Evolutionary conservation across 2,329 filamentous ascomycete species (phyloP).

Genomic region (Dryadomyces quercus-mongolicae): DNA sequence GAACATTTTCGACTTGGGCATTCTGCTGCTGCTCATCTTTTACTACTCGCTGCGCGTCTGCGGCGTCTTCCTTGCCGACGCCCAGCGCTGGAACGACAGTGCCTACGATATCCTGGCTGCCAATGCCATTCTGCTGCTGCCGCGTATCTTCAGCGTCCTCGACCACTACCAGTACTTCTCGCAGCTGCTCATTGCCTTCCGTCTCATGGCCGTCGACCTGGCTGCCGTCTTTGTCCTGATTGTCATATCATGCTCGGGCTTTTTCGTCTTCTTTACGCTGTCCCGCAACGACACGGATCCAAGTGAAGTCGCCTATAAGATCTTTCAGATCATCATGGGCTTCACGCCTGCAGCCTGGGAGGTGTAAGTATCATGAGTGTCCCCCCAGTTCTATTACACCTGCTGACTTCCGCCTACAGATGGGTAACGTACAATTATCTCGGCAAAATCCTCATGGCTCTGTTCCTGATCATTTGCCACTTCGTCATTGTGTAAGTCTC

Average conservation of each 20-base stretch:
- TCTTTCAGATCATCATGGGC: slow-evolving; percentile 92
- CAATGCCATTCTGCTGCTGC: slow-evolving; percentile 80
- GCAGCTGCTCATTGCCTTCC: slow-evolving; percentile 84
- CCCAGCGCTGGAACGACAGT: slow-evolving; percentile 63
- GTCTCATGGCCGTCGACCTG: slow-evolving; percentile 85
- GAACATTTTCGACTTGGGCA: slow-evolving; percentile 91
- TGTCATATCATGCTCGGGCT: slow-evolving; percentile 80
- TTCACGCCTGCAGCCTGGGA: slow-evolving; percentile 95
- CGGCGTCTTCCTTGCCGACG: slow-evolving; percentile 70
- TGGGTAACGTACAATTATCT: slow-evolving; percentile 67
- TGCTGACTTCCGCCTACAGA: slow-evolving; percentile 20
- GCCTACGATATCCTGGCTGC: slow-evolving; percentile 91
- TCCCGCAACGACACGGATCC: slow-evolving; percentile 62
- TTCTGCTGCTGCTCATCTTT: slow-evolving; percentile 69
- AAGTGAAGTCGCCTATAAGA: slow-evolving; percentile 68
- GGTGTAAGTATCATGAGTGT: slow-evolving; percentile 38
- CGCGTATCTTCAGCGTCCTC: slow-evolving; percentile 81
- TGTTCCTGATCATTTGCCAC: slow-evolving; percentile 90
- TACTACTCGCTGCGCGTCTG: slow-evolving; percentile 88
- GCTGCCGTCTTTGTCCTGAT: slow-evolving; percentile 76
- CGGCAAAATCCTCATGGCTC: slow-evolving; percentile 60
- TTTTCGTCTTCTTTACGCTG: slow-evolving; percentile 87
- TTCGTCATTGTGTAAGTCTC: slow-evolving; percentile 66
- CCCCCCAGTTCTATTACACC: slow-evolving; percentile 13
- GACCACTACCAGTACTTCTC: slow-evolving; percentile 97